phyloP scores from a whole-genome alignment of 306 rosid species.

The Pueraria montana region DNA sequence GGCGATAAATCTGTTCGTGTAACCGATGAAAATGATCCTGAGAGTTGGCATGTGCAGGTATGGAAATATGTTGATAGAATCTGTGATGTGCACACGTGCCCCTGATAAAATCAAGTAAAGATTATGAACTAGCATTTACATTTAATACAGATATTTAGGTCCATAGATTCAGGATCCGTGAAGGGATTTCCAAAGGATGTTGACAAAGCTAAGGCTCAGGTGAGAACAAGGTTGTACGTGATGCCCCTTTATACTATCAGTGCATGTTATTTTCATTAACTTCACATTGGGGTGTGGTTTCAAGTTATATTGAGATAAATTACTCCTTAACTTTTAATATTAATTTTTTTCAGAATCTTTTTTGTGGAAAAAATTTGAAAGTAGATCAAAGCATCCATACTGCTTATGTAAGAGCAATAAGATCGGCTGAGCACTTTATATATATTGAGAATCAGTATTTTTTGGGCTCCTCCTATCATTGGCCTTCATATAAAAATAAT shows the following conservation, averaged over 20 bases:
- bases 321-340: conserved; percentile 23
- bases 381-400: conserved; percentile 80
- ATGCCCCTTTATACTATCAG: conserved; percentile 14
- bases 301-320: conserved; percentile 22
- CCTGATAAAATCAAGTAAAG: conserved; percentile 4
- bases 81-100: conserved; percentile 21
- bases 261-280: conserved; percentile 28
- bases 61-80: conserved; percentile 39
- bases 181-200: conserved; percentile 79
- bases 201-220: conserved; percentile 72
- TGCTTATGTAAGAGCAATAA: conserved; percentile 74
- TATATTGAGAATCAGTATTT: conserved; percentile 76
- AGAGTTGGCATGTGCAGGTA: conserved; percentile 83
- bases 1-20: conserved; percentile 59
- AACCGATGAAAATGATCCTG: conserved; percentile 62
- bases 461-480: conserved; percentile 76
- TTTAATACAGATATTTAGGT: conserved; percentile 77
- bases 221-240: conserved; percentile 49
- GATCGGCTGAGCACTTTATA: conserved; percentile 77
- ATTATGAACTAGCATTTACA: conserved; percentile 46
- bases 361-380: conserved; percentile 74
- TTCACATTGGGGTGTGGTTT: conserved; percentile 1
- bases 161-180: conserved; percentile 86
- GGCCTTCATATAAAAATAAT: conserved; percentile 78
- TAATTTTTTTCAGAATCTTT: conserved; percentile 66